Evolutionary conservation across 768 basidiomycete genomes (phyloP).

Genomic region (Xerocomus spinulosus): DNA sequence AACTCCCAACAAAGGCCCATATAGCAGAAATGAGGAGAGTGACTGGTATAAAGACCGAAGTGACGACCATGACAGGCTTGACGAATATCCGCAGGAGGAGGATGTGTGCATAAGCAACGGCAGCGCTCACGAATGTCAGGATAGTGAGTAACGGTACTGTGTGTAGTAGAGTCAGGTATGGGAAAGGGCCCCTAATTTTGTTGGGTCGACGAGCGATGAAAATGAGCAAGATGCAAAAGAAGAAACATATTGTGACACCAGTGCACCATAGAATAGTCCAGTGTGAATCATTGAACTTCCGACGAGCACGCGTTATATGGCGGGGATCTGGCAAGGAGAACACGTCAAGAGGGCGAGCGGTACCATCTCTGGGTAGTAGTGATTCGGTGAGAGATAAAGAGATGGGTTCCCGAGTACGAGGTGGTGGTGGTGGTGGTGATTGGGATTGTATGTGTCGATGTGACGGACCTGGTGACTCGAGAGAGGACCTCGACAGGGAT

Average conservation of each 20-base stretch:
- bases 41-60: constrained; percentile 70
- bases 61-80: constrained; percentile 75
- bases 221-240: constrained; percentile 62
- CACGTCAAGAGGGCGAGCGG: constrained; percentile 56
- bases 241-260: constrained; percentile 53
- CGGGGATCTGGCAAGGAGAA: constrained; percentile 78
- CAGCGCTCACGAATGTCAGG: constrained; percentile 65
- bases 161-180: constrained; percentile 70
- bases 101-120: constrained; percentile 69
- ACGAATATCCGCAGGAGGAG: constrained; percentile 76
- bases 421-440: constrained; percentile 37
- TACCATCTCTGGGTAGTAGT: constrained; percentile 69
- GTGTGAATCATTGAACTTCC: constrained; percentile 69
- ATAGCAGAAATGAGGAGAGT: constrained; percentile 69
- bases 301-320: constrained; percentile 54
- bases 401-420: constrained; percentile 41
- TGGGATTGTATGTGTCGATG: constrained; percentile 16
- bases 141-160: constrained; percentile 75
- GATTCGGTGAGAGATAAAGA: constrained; percentile 78
- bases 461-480: constrained; percentile 31
- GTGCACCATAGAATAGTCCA: constrained; percentile 69
- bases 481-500: constrained; percentile 31
- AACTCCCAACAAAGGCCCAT: constrained; percentile 81
- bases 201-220: constrained; percentile 49
- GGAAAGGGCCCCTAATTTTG: constrained; percentile 28